Percentiles rank a stretch among this genome's conserved stretches.
Conservation (phyloP, 2,329 filamentous ascomycete species). For the Cordyceps sp. region DNA sequence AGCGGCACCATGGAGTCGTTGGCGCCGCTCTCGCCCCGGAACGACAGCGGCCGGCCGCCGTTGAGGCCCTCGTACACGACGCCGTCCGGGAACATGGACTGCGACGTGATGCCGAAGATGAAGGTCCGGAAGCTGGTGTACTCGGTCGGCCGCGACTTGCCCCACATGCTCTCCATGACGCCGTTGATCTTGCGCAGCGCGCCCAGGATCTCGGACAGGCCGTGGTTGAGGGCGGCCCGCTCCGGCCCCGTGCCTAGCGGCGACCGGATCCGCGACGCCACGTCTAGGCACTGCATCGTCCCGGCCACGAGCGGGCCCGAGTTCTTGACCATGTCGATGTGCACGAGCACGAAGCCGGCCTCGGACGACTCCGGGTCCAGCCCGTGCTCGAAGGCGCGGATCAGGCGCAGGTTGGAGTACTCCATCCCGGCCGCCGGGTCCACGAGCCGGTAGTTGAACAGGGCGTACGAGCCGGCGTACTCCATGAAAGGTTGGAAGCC, state of each 20-base stretch:
- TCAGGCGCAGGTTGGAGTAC: constrained; percentile 58
- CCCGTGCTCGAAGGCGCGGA: constrained; percentile 82
- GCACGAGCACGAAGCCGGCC: constrained; percentile 89
- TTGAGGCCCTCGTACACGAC: constrained; percentile 79
- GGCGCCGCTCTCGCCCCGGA: constrained; percentile 83
- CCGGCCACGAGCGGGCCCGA: constrained; percentile 64
- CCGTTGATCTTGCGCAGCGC: constrained; percentile 50
- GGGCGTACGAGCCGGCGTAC: constrained; percentile 53
- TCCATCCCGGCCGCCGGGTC: constrained; percentile 39
- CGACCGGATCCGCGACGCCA: constrained; percentile 16
- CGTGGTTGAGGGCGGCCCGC: constrained; percentile 45
- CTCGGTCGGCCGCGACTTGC: constrained; percentile 63
- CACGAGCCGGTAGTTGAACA: constrained; percentile 49
- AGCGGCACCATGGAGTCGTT: constrained; percentile 92
- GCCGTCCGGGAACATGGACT: constrained; percentile 86
- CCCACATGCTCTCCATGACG: constrained; percentile 87
- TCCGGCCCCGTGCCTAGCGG: constrained; percentile 11
- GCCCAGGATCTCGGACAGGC: constrained; percentile 41
- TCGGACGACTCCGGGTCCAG: constrained; percentile 78
- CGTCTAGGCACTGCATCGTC: constrained; percentile 48
- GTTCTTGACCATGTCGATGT: constrained; percentile 88
- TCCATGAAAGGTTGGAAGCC: constrained; percentile 91
- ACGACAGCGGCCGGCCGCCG: constrained; percentile 52
- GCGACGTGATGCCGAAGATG: constrained; percentile 88
- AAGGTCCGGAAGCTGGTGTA: constrained; percentile 90